Base-by-base conservation (phyloP, 2,329 filamentous ascomycete genomes). In the Cladosporium halotolerans region DNA sequence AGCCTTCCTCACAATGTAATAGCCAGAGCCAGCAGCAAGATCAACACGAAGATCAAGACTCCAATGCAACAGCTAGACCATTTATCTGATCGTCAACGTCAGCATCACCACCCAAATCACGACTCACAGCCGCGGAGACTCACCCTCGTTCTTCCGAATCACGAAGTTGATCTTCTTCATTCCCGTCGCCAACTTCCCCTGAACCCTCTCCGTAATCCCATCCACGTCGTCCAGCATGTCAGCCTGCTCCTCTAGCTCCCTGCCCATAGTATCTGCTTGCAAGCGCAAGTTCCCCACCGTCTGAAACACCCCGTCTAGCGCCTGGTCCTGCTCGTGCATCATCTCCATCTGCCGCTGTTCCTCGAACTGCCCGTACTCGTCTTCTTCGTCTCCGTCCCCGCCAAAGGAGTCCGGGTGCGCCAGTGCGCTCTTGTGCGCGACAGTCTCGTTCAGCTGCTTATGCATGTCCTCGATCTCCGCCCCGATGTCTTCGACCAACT, bases 181-280 rank as follows among this genome's bases (percentile, higher is more conserved):
- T 16, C 93, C 93, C 53, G 79, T 89, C 73, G 89, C 83, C 64
- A 99, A 72, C 67, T 93, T 85, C 1, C 89, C 88, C 11, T 89
- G 88, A 1, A 99, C 90, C 33, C 92, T 80, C 69, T 97, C 91
- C 3, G 89, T 89, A 53, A 95, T 77, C 31, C 78, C 80, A 71
- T 97, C 92, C 39, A 95, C 86, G 49, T 88, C 84, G 58, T 93
- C 85, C 54, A 99, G 77, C 80, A 97, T 86, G 70, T 90, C 88
- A 18, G 80, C 80, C 77, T 99, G 93, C 74, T 99, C 93, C 72
- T 96, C 95, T 43, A 99, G 77, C 75, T 99, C 93, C 54, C 92
- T 79, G 1, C 93, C 92, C 92, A 99, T 99, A 62, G 90, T 88
- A 71, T 95, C 85, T 1, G 93, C 95, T 77, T 97, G 93, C 66